Base-by-base conservation (phyloP, 1,284 basidiomycete genomes). In the Chalciporus sp. region DNA sequence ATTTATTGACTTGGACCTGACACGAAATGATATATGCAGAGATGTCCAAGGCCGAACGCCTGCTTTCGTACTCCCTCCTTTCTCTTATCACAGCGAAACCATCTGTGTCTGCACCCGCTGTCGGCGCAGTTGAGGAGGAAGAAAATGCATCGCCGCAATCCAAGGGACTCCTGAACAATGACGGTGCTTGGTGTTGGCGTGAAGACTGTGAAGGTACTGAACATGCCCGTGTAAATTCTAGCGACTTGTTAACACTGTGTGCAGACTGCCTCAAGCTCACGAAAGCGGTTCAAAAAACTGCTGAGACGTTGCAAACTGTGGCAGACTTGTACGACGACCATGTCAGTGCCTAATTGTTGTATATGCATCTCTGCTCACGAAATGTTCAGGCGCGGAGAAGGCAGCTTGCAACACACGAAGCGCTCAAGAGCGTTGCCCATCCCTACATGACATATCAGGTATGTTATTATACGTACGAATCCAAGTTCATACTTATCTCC, bases 151-250 rank as follows among this genome's bases (percentile, higher is more conserved):
- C 56, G 49, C 47, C 58, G 41, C 58, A 70, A 16, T 20, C 56
- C 9, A 60, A 48, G 17, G 86, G 87, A 1, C 64, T 85, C 37
- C 68, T 85, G 54, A 94, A 93, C 62, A 77, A 79, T 12, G 81
- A 90, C 19, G 86, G 88, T 1, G 91, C 88, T 2, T 92, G 92
- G 90, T 93, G 91, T 68, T 95, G 92, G 91, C 76, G 85, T 19
- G 89, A 93, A 54, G 78, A 77, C 3, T 92, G 87, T 67, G 71
- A 79, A 69, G 83, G 88, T 88, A 59, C 55, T 31, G 31, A 37
- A 33, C 35, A 14, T 49, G 41, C 33, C 37, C 40, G 33, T 16
- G 41, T 45, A 19, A 23, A 28, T 42, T 35, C 20, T 20, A 51
- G 28, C 52, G 19, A 17, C 27, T 23, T 41, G 42, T 46, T 48